These are phyloP conservation scores for Micractinium sp. DNA, from an alignment of 139 green algal genomes.

Conservation along the genomic window DNA sequence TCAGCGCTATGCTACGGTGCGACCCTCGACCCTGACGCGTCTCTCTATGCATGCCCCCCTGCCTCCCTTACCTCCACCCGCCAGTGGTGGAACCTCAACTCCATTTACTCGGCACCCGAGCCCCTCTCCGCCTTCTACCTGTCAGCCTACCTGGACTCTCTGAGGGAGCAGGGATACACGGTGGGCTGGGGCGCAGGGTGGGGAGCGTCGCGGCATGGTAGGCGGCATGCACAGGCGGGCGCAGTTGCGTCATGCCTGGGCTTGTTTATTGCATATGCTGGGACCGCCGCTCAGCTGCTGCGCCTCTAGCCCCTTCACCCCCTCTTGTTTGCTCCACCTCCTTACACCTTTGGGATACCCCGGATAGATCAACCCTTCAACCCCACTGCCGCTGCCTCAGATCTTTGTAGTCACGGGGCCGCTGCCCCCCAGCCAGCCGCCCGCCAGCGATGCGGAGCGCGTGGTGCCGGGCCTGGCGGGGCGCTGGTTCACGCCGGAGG, in stretches of 20 bases:
- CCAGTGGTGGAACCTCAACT: conserved; percentile 80
- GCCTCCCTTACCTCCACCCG: not conserved
- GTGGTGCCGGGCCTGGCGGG: not conserved
- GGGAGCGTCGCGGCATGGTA: not conserved
- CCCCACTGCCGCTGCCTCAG: not conserved
- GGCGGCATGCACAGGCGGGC: no score
- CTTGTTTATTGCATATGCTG: not conserved
- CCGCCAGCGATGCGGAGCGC: not conserved
- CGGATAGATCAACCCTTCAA: not conserved
- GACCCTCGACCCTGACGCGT: no score
- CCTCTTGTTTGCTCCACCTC: no score
- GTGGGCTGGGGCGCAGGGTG: conserved; percentile 42
- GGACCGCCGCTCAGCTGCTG: no score
- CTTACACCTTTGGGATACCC: no score
- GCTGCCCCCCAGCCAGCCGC: conserved; percentile 28
- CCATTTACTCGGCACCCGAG: conserved; percentile 77
- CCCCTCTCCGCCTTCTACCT: conserved; percentile 84
- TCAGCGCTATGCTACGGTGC: no score
- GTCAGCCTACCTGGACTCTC: conserved; percentile 70
- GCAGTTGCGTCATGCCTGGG: no score
- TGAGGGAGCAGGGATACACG: conserved; percentile 67
- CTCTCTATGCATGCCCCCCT: not conserved
- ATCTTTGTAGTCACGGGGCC: conserved; percentile 46
- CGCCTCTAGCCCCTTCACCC: no score
- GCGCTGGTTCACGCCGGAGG: conserved; percentile 55